Percentiles rank a stretch among this genome's conserved stretches.
phyloP scores from a whole-genome alignment of 768 basidiomycete species.

The Suillus cothurnatus region DNA sequence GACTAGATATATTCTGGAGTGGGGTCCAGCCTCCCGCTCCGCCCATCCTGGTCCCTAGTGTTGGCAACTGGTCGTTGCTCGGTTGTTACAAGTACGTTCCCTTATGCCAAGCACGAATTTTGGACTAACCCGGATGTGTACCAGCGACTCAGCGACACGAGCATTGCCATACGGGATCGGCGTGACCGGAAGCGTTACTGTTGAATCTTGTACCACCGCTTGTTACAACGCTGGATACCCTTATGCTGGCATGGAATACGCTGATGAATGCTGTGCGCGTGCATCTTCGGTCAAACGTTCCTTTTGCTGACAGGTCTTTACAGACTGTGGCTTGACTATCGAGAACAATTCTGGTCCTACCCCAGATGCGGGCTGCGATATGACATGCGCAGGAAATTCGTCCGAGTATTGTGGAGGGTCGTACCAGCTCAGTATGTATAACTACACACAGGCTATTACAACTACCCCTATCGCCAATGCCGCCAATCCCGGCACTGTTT shows the following conservation, averaged over 20 bases:
- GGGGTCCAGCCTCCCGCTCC: constrained; percentile 56
- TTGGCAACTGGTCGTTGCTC: constrained; percentile 67
- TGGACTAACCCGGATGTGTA: constrained; percentile 16
- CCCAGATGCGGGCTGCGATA: constrained; percentile 58
- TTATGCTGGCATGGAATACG: constrained; percentile 48
- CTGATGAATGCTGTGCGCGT: constrained; percentile 51
- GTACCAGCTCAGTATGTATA: constrained; percentile 64
- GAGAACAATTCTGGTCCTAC: constrained; percentile 34
- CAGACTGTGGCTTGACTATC: constrained; percentile 23
- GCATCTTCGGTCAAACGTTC: background rate
- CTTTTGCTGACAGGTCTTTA: background rate
- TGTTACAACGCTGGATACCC: constrained; percentile 45
- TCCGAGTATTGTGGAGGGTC: constrained; percentile 77
- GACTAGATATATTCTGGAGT: constrained; percentile 66
- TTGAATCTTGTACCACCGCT: constrained; percentile 50
- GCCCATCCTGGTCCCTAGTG: constrained; percentile 52
- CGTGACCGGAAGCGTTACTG: constrained; percentile 47
- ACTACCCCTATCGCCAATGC: constrained; percentile 35
- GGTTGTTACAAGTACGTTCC: constrained; percentile 70
- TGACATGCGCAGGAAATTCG: constrained; percentile 63
- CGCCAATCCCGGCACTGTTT: constrained; percentile 27
- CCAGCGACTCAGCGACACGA: constrained; percentile 37
- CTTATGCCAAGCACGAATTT: background rate
- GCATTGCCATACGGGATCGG: constrained; percentile 32
- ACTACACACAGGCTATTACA: constrained; percentile 67